Base-by-base conservation (phyloP, 2,329 filamentous ascomycete species). In the Aspergillus sclerotialis region DNA sequence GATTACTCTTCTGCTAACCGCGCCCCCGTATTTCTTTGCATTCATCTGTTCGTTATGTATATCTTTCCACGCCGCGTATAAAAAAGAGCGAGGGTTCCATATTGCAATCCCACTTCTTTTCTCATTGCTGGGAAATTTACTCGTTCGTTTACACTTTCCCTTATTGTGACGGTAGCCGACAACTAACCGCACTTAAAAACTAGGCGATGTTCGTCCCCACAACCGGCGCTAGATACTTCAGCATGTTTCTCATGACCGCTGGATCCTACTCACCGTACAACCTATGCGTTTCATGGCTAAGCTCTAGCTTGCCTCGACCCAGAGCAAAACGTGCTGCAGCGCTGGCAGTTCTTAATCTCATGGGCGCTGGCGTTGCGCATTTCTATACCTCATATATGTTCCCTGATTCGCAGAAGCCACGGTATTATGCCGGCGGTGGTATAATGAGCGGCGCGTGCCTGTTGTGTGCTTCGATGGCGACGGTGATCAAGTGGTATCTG, bases 1-100 rank as follows among this genome's bases (percentile, higher is more conserved):
- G 3, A 63, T 70, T 18, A 70, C 69, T 0, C 56, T 74, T 2
- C 61, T 68, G 1, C 58, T 74, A 3, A 73, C 68, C 4, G 53
- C 48, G 30, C 42, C 39, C 4, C 40, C 42, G 7, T 45, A 40
- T 15, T 16, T 45, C 7, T 38, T 38, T 24, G 35, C 35, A 6
- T 41, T 41, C 6, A 15, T 38, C 19, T 38, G 44, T 7, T 46
- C 44, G 15, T 30, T 49, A 2, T 13, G 13, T 1, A 37, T 50
- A 5, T 49, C 44, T 9, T 50, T 49, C 25, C 46, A 51, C 24
- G 46, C 43, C 2, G 43, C 48, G 5, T 32, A 43, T 17, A 46
- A 43, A 33, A 32, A 45, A 17, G 47, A 49, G 31, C 38, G 46
- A 10, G 46, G 46, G 1, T 48, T 39, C 12, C 47, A 49, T 18